phyloP scores from a whole-genome alignment of 352 stramenopile genomes.

The Phytopythium sindhum region DNA sequence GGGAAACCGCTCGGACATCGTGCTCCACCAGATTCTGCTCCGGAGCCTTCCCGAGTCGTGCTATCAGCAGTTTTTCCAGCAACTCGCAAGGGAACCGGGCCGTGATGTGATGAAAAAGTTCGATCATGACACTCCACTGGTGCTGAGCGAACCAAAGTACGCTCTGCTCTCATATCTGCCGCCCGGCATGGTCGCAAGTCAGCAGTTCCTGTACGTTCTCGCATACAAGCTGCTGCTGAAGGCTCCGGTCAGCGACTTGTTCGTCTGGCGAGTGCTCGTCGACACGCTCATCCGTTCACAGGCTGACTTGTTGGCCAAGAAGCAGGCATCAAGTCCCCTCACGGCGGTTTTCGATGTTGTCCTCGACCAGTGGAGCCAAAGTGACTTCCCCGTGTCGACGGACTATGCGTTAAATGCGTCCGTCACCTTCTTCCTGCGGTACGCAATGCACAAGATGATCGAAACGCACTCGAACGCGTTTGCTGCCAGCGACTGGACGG shows the following conservation, averaged over 20 bases:
- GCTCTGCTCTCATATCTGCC: constrained; percentile 44
- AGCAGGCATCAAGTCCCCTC: constrained; percentile 17
- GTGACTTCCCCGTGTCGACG: constrained; percentile 36
- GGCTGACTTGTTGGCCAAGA: background rate
- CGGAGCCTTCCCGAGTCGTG: constrained; percentile 42
- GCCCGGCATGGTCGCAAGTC: constrained; percentile 23
- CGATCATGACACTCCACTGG: constrained; percentile 4
- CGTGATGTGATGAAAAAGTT: background rate
- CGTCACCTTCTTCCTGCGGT: constrained; percentile 65
- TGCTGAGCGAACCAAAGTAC: constrained; percentile 40
- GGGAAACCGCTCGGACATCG: background rate
- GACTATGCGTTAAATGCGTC: constrained; percentile 60
- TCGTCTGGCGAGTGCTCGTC: constrained; percentile 46
- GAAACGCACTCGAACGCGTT: constrained; percentile 15
- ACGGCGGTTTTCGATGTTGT: constrained; percentile 52
- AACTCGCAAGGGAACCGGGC: constrained; percentile 29
- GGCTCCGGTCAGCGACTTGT: constrained; percentile 41
- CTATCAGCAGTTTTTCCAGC: constrained; percentile 43
- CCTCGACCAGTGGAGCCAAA: constrained; percentile 54
- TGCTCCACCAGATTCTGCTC: constrained; percentile 31
- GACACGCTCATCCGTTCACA: constrained; percentile 24
- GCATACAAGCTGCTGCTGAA: constrained; percentile 58
- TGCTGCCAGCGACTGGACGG: constrained; percentile 47
- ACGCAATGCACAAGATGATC: constrained; percentile 36
- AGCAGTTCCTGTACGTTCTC: constrained; percentile 65